Base-by-base conservation (phyloP, 192 early-diverging fungal genomes). In the Cladochytrium replicatum region DNA sequence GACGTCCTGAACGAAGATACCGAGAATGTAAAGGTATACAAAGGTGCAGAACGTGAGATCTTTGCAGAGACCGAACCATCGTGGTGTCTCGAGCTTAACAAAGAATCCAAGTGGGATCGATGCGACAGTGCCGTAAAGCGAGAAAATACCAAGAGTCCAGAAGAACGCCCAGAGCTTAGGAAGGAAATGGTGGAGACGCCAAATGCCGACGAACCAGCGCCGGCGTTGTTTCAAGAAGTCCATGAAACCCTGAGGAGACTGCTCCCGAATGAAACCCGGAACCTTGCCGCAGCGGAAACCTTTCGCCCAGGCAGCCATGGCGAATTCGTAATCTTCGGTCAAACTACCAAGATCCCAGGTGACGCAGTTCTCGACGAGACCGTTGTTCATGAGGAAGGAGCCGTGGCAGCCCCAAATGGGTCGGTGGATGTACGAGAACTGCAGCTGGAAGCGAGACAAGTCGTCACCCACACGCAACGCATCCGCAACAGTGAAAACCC, bases 381-480 rank as follows among this genome's bases (percentile, higher is more conserved):
- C 74, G 56, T 76, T 76, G 42, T 25, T 59, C 9, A 76, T 45
- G 28, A 76, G 54, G 57, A 76, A 76, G 46, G 69, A 72, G 9
- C 74, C 74, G 61, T 76, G 74, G 4, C 69, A 69, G 37, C 74
- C 74, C 55, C 72, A 76, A 29, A 76, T 51, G 21, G 74, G 74
- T 6, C 55, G 50, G 29, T 71, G 58, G 64, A 76, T 64, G 64
- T 73, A 76, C 19, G 69, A 67, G 67, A 70, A 76, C 58, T 76
- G 74, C 43, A 76, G 54, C 25, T 76, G 74, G 59, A 76, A 76
- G 7, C 74, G 63, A 27, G 66, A 50, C 52, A 76, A 29, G 46
- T 76, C 74, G 44, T 76, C 74, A 38, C 74, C 74, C 39, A 76
- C 74, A 41, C 74, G 67, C 52, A 76, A 60, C 24, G 74, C 74